Evolutionary conservation across 345 rosid species (phyloP), one percentile per base, ranked within the genome.

Genomic region (Adansonia digitata): DNA sequence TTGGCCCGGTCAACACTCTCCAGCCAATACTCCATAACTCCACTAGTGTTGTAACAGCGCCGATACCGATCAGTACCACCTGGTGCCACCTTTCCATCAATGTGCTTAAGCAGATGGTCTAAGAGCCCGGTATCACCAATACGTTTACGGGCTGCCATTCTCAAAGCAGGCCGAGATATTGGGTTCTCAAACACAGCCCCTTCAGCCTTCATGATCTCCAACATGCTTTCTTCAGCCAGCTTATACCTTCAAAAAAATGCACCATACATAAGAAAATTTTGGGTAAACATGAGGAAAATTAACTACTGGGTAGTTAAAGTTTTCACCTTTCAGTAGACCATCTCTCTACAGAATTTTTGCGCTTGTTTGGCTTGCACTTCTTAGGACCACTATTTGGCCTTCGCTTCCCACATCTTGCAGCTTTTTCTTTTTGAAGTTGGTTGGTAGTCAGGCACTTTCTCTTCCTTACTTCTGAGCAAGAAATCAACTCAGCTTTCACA

Each of bases 111-210:
- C 34, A 87, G 83, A 80, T 94, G 98, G 81, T 94, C 98, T 81
- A 94, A 88, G 67, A 94, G 92, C 20, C 98, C 98, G 69, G 97
- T 94, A 72, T 94, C 98, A 71, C 95, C 94, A 74, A 94, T 91
- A 63, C 68, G 80, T 75, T 80, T 84, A 24, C 97, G 95, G 52
- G 92, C 97, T 49, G 83, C 86, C 46, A 12, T 35, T 86, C 97
- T 87, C 77, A 94, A 84, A 53, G 75, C 79, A 11, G 78, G 73
- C 62, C 97, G 82, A 13, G 94, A 72, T 73, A 94, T 78, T 74
- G 97, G 94, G 8, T 83, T 80, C 67, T 88, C 94, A 78, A 86
- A 85, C 24, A 82, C 81, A 78, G 97, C 97, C 56, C 90, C 90
- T 85, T 88, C 87, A 77, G 87, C 88, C 84, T 84, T 94, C 87